Conservation (phyloP, 2,329 filamentous ascomycete genomes). For the Leptographium galeiforme region DNA sequence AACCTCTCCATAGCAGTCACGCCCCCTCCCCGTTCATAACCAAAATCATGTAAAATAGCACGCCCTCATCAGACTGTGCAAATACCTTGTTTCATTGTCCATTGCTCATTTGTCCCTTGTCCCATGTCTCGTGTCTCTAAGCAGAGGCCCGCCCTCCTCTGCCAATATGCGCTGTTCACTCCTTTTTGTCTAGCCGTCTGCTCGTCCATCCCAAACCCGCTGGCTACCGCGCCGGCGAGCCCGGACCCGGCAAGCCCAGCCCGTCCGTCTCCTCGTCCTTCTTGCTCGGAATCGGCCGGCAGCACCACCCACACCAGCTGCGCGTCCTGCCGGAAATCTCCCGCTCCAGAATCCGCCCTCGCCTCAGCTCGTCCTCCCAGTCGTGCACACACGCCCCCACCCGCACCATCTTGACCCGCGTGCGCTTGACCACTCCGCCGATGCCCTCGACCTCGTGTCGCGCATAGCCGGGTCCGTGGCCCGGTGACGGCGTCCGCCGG, state of each 20-base stretch:
- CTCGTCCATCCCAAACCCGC: no score
- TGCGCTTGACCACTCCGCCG: slow-evolving; percentile 76
- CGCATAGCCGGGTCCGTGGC: slow-evolving; percentile 59
- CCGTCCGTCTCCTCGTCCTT: slow-evolving; percentile 24
- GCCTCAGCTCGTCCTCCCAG: slow-evolving; percentile 63
- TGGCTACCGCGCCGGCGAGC: background rate
- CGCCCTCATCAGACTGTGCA: background rate
- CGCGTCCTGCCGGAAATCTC: slow-evolving; percentile 57
- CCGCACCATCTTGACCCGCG: slow-evolving; percentile 67
- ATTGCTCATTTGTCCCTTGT: no score
- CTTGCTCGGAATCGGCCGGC: slow-evolving; percentile 53
- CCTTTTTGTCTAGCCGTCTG: no score
- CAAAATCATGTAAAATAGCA: background rate
- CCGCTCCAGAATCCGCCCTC: slow-evolving; percentile 50
- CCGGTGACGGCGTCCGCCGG: slow-evolving; percentile 29
- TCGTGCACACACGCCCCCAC: slow-evolving; percentile 79
- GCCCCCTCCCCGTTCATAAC: background rate
- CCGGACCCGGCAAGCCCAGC: background rate
- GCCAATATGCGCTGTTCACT: no score
- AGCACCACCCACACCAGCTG: slow-evolving; percentile 91
- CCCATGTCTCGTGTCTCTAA: no score
- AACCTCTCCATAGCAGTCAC: no score
- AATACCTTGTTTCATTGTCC: no score
- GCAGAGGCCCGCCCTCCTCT: no score
- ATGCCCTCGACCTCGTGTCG: slow-evolving; percentile 86